Percentiles rank a stretch among this genome's conserved stretches.
Evolutionary conservation across 176 grass and related monocot genomes (phyloP).

Genomic region (sorghum (Sorghum bicolor)): Sorghum_bicolor_NCBIv3 NC_012872.2:59732001-59732500

Average conservation of each 20-base stretch:
- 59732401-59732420: background rate
- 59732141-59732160: conserved; percentile 60
- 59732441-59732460: background rate
- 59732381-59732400: background rate
- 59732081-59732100: conserved; percentile 43
- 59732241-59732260: background rate
- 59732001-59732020: conserved; percentile 73
- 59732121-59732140: conserved; percentile 75
- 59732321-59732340: background rate
- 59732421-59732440: background rate
- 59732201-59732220: background rate
- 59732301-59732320: background rate
- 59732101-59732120: conserved; percentile 48
- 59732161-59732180: conserved; percentile 54
- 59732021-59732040: conserved; percentile 74
- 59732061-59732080: conserved; percentile 59
- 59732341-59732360: background rate
- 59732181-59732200: background rate
- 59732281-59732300: background rate
- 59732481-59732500: background rate
- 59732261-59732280: background rate
- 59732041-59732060: conserved; percentile 58
- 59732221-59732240: background rate
- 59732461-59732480: background rate
- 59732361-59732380: background rate